Percentiles rank a stretch among this genome's conserved stretches.
These are phyloP conservation scores for Amborella trichopoda DNA, from an alignment of 164 flowering plant genomes.

Conservation along the genomic window DNA sequence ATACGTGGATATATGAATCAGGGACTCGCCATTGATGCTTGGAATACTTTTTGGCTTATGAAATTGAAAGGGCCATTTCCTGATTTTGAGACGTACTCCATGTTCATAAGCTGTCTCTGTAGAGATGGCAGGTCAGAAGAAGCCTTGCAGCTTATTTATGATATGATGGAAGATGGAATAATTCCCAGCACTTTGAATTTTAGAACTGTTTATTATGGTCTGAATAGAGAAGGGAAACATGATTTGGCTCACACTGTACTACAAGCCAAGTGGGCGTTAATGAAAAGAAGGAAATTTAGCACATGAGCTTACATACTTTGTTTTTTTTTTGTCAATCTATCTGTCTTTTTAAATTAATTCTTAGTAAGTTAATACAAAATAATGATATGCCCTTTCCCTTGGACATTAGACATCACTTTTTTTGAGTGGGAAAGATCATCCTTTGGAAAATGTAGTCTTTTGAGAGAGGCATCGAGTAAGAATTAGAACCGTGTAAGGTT, in stretches of 20 bases:
- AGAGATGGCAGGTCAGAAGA: constrained; percentile 60
- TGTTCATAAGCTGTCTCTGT: constrained; percentile 63
- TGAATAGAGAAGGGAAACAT: constrained; percentile 81
- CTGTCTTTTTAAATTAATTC: too few relatives aligned
- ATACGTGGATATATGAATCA: constrained; percentile 52
- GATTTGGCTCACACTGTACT: constrained; percentile 45
- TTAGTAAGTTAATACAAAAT: too few relatives aligned
- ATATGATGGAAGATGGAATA: constrained; percentile 55
- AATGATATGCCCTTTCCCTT: too few relatives aligned
- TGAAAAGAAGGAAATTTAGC: constrained; percentile 29
- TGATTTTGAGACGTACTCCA: constrained; percentile 67
- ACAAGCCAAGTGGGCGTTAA: constrained; percentile 35
- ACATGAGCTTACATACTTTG: too few relatives aligned
- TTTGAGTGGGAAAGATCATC: too few relatives aligned
- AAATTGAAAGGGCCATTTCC: constrained; percentile 64
- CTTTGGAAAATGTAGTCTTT: too few relatives aligned
- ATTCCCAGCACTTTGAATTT: constrained; percentile 66
- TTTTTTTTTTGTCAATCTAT: too few relatives aligned
- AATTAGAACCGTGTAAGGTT: too few relatives aligned
- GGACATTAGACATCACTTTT: too few relatives aligned
- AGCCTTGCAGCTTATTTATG: constrained; percentile 52
- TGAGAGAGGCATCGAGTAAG: too few relatives aligned
- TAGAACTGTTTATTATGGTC: constrained; percentile 46
- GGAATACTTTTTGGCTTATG: constrained; percentile 41
- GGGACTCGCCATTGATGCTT: constrained; percentile 50